These are phyloP conservation scores for Monosporascus sp. DNA, from an alignment of 2,329 filamentous ascomycete species.

Conservation along the genomic window DNA sequence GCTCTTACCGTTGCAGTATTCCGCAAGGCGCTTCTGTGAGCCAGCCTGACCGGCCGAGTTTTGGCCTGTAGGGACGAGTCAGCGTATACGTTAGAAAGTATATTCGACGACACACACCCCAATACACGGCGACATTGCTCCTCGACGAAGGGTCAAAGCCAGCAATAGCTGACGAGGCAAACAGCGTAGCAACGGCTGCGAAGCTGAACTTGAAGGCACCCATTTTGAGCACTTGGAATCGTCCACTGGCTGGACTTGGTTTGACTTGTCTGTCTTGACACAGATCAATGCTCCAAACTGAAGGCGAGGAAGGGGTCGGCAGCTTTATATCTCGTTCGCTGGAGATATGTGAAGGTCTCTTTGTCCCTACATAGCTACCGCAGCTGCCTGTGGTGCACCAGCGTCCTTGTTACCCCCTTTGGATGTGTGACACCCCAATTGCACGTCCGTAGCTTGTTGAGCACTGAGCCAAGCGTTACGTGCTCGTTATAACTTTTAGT, in stretches of 20 bases:
- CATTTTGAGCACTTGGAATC: background rate
- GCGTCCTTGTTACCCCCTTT: background rate
- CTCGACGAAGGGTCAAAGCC: slow-evolving; percentile 37
- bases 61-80: slow-evolving; percentile 28
- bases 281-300: background rate
- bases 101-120: slow-evolving; percentile 12
- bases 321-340: background rate
- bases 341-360: background rate
- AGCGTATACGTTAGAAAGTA: background rate
- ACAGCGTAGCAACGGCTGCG: background rate
- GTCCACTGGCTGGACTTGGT: too few relatives aligned
- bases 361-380: background rate
- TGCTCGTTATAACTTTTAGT: background rate
- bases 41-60: slow-evolving; percentile 48
- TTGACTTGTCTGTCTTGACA: background rate
- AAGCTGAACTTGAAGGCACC: background rate
- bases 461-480: background rate
- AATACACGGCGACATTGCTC: slow-evolving; percentile 39
- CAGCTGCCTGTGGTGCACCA: background rate
- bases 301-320: background rate
- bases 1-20: slow-evolving; percentile 49
- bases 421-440: background rate
- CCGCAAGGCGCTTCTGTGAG: slow-evolving; percentile 47
- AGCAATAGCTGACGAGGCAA: slow-evolving; percentile 17
- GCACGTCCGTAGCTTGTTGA: background rate